Conservation (phyloP, 331 rosid species). For the Stylosanthes scabra region DNA sequence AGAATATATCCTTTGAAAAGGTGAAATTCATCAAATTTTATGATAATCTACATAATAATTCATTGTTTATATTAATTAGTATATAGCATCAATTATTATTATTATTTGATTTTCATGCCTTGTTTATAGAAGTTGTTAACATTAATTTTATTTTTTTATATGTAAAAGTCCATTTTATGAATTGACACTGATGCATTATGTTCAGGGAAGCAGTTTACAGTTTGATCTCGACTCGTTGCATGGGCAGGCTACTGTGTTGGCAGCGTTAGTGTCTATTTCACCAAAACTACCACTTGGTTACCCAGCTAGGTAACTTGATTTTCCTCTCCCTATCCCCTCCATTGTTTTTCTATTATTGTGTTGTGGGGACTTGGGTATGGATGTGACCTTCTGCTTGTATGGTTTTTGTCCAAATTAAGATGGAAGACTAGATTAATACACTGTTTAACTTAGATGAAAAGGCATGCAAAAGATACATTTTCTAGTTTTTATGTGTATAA, state of each 20-base stretch:
- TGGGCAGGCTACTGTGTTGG: slow-evolving; percentile 93
- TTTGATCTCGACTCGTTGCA: slow-evolving; percentile 87
- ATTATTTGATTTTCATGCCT: background rate
- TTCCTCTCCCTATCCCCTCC: background rate
- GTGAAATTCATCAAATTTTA: slow-evolving; percentile 48
- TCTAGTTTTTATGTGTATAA: background rate
- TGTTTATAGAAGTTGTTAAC: background rate
- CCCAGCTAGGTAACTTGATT: slow-evolving; percentile 78
- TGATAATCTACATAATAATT: slow-evolving; percentile 15
- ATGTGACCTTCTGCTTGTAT: slow-evolving; percentile 9
- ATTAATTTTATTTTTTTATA: no score
- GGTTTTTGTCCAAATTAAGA: slow-evolving; percentile 25
- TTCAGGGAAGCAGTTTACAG: slow-evolving; percentile 85
- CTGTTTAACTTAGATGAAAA: background rate
- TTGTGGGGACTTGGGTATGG: slow-evolving; percentile 22
- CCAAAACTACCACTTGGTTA: slow-evolving; percentile 96
- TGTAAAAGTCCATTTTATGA: slow-evolving; percentile 19
- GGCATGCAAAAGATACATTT: slow-evolving; percentile 8
- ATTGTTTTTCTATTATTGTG: slow-evolving; percentile 15
- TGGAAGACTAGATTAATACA: no score
- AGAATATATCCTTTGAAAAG: slow-evolving; percentile 91
- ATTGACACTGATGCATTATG: slow-evolving; percentile 36
- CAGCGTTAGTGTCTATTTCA: slow-evolving; percentile 89
- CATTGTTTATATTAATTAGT: slow-evolving; percentile 1
- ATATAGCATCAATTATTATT: background rate